Base-by-base conservation (phyloP, 257 asterid genomes). In the Plantago ovata region DNA sequence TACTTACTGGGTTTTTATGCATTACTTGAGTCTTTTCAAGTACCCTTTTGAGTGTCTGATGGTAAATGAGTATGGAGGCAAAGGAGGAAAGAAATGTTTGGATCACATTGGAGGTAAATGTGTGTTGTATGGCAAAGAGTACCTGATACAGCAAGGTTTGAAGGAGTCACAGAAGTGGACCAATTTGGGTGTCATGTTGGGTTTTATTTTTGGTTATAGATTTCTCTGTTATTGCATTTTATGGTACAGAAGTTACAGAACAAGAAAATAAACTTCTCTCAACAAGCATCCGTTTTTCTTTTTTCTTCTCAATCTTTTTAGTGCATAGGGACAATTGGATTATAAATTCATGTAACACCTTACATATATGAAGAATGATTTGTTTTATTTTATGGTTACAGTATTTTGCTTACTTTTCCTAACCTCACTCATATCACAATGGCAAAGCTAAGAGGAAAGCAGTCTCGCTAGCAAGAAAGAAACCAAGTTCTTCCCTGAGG, bases 61-160 rank as follows among this genome's bases (percentile, higher is more conserved):
- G 84, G 72, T 87, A 38, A 91, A 91, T 24, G 98, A 91, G 45
- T 91, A 81, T 60, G 95, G 96, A 36, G 94, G 92, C 48, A 59
- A 75, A 18, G 86, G 80, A 23, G 75, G 78, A 10, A 46, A 65
- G 10, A 76, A 70, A 79, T 86, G 97, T 58, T 61, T 86, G 67
- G 84, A 77, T 42, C 63, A 58, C 13, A 64, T 62, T 39, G 58
- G 67, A 19, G 96, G 71, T 16, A 63, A 65, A 13, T 86, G 97
- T 73, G 75, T 56, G 54, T 6, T 87, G 51, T 63, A 51, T 56
- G 95, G 87, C 3, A 46, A 57, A 28, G 83, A 72, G 68, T 82
- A 84, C 62, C 60, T 91, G 81, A 75, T 55, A 59, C 77, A 73
- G 62, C 91, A 83, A 19, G 94, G 91, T 12, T 15, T 91, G 44